A percentile compares a stretch with the other conserved stretches of the same genome.
Evolutionary conservation across 345 rosid genomes (phyloP).

Genomic region (Ceriops zippeliana): DNA sequence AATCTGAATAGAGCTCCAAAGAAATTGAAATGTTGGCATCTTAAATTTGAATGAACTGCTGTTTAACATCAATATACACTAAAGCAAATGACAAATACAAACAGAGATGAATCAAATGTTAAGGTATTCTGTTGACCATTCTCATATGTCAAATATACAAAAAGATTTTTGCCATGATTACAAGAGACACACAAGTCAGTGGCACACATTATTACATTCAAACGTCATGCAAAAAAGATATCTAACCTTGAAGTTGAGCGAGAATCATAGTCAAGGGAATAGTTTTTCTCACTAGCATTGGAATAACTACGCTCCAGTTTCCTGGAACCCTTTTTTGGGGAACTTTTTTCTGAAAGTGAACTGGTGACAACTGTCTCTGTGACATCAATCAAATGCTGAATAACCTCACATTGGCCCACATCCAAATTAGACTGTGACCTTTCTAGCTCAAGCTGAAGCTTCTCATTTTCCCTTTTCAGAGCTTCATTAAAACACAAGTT

Average conservation of each 20-base stretch:
- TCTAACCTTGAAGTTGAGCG: constrained; percentile 64
- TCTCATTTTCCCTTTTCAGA: constrained; percentile 66
- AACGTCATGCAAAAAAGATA: constrained; percentile 4
- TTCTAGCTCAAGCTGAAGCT: constrained; percentile 78
- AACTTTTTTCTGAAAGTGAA: constrained; percentile 38
- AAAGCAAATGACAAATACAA: not conserved
- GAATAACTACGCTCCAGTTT: constrained; percentile 43
- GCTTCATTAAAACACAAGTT: constrained; percentile 80
- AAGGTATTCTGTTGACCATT: not conserved
- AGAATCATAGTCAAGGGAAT: constrained; percentile 42
- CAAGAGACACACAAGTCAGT: not conserved
- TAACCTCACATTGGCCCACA: constrained; percentile 81
- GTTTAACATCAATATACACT: not conserved
- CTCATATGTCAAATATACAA: not conserved
- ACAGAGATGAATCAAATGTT: not conserved
- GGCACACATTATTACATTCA: not conserved
- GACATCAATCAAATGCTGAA: constrained; percentile 80
- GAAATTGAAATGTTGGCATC: not conserved
- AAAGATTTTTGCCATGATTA: not conserved
- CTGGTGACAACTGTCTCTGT: constrained; percentile 59
- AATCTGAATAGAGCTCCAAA: too few relatives aligned
- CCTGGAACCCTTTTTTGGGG: constrained; percentile 47
- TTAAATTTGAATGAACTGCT: not conserved
- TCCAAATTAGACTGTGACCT: constrained; percentile 78
- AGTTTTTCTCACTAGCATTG: constrained; percentile 42